Conservation (phyloP, 2,329 filamentous ascomycete species). For the Neurospora sp. region DNA sequence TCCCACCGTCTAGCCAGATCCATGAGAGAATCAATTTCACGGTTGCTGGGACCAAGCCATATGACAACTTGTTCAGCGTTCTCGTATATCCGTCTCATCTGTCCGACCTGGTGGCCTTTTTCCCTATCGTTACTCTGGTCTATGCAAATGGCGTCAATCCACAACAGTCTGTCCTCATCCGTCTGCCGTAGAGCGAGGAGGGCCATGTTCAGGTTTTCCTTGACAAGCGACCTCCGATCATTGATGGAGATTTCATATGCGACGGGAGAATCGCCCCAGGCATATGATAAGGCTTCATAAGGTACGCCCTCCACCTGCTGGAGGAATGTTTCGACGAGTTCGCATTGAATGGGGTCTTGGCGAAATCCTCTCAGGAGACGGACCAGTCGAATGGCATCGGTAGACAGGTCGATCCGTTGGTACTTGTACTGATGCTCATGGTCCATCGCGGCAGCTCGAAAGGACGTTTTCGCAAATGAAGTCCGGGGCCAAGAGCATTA, state of each 20-base stretch:
- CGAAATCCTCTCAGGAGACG: constrained; percentile 1
- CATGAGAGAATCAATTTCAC: neutral
- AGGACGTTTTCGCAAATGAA: neutral
- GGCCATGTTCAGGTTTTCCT: constrained; percentile 6
- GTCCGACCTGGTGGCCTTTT: constrained; percentile 6
- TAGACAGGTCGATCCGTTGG: constrained; percentile 2
- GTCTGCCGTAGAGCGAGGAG: constrained; percentile 6
- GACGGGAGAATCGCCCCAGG: constrained; percentile 7
- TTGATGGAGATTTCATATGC: neutral
- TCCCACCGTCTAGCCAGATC: neutral
- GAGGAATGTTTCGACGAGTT: constrained; percentile 10
- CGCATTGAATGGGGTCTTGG: constrained; percentile 5
- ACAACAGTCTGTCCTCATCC: constrained; percentile 3
- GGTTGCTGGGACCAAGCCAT: constrained; percentile 4
- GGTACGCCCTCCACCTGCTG: constrained; percentile 2
- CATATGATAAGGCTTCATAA: constrained; percentile 15
- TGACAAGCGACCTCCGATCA: neutral
- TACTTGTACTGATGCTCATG: neutral
- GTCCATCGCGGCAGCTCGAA: neutral
- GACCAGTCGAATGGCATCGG: constrained; percentile 4
- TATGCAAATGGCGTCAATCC: constrained; percentile 12
- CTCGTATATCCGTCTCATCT: constrained; percentile 9
- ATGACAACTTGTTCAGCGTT: constrained; percentile 7
- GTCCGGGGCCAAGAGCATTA: neutral
- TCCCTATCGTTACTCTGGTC: constrained; percentile 2